Percentiles rank a stretch among this genome's conserved stretches.
phyloP scores from a whole-genome alignment of 2,329 filamentous ascomycete species.

The Arthrobotrys entomopaga region DNA sequence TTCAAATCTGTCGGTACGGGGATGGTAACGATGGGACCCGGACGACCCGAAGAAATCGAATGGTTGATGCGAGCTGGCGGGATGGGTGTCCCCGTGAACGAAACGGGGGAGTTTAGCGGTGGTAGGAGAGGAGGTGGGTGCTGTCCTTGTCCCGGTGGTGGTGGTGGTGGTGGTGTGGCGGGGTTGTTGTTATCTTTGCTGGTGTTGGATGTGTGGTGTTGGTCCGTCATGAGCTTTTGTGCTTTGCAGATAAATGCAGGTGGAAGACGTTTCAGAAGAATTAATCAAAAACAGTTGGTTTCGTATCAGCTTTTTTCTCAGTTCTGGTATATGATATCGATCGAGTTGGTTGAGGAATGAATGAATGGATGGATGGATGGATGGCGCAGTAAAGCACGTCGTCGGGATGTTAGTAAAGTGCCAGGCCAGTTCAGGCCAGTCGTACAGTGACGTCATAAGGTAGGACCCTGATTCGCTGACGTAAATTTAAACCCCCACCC shows the following conservation, averaged over 20 bases:
- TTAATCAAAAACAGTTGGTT: background rate
- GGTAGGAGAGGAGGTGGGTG: background rate
- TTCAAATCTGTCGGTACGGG: conserved; percentile 36
- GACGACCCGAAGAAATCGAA: conserved; percentile 18
- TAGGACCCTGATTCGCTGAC: background rate
- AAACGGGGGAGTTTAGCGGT: too few relatives aligned
- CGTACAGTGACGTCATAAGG: conserved; percentile 2
- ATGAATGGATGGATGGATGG: background rate
- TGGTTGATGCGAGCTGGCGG: conserved; percentile 33
- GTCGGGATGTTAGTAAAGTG: too few relatives aligned
- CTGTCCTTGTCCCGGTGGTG: background rate
- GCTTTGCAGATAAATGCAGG: background rate
- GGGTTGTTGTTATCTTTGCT: background rate
- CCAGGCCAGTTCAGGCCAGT: conserved; percentile 8
- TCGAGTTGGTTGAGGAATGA: too few relatives aligned
- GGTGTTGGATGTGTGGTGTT: conserved; percentile 2
- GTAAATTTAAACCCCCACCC: background rate
- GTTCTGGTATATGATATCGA: too few relatives aligned
- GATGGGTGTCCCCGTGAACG: conserved; percentile 25
- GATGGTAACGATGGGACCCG: conserved; percentile 26
- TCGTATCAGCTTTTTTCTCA: background rate
- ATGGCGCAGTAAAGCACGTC: too few relatives aligned
- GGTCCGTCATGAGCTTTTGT: conserved; percentile 2
- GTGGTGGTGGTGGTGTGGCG: background rate
- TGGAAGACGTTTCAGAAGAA: background rate